Evolutionary conservation across 1,139 yeast species (phyloP).

Genomic region (Geotrichum aggregatum): DNA sequence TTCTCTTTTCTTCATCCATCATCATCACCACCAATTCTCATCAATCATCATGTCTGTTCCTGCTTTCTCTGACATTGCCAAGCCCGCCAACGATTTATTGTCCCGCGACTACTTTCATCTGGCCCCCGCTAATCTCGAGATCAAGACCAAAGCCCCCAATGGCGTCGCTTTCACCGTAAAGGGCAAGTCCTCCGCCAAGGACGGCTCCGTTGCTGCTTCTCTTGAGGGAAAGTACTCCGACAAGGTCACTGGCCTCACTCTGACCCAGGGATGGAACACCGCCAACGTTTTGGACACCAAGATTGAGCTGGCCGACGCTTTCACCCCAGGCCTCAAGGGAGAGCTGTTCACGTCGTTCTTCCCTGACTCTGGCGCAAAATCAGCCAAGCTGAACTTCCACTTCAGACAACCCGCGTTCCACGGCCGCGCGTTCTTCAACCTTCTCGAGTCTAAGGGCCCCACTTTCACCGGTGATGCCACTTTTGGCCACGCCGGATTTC

Average conservation of each 20-base stretch:
- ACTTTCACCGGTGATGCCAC: slow-evolving; percentile 92
- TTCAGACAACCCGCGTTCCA: slow-evolving; percentile 91
- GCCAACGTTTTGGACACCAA: slow-evolving; percentile 89
- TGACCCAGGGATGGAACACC: slow-evolving; percentile 97
- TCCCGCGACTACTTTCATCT: slow-evolving; percentile 91
- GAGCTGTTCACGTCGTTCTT: slow-evolving; percentile 84
- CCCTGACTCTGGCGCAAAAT: slow-evolving; percentile 78
- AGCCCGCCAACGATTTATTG: slow-evolving; percentile 84
- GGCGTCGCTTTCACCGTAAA: slow-evolving; percentile 93
- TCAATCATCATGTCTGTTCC: slow-evolving; percentile 37
- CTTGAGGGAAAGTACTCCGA: slow-evolving; percentile 91
- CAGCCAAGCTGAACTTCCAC: slow-evolving; percentile 86
- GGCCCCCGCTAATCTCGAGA: slow-evolving; percentile 80
- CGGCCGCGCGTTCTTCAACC: slow-evolving; percentile 92
- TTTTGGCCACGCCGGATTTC: slow-evolving; percentile 92
- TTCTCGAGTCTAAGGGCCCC: slow-evolving; percentile 76
- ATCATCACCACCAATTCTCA: not conserved
- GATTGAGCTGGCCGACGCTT: slow-evolving; percentile 85
- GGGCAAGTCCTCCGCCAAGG: slow-evolving; percentile 79
- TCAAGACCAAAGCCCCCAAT: slow-evolving; percentile 91
- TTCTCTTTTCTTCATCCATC: not conserved
- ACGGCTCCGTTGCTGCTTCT: slow-evolving; percentile 80
- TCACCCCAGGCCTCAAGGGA: slow-evolving; percentile 93
- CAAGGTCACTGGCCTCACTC: slow-evolving; percentile 86
- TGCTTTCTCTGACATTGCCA: slow-evolving; percentile 68